Conservation (phyloP, 179 eudicot species). For the Actinidia chinensis region DNA sequence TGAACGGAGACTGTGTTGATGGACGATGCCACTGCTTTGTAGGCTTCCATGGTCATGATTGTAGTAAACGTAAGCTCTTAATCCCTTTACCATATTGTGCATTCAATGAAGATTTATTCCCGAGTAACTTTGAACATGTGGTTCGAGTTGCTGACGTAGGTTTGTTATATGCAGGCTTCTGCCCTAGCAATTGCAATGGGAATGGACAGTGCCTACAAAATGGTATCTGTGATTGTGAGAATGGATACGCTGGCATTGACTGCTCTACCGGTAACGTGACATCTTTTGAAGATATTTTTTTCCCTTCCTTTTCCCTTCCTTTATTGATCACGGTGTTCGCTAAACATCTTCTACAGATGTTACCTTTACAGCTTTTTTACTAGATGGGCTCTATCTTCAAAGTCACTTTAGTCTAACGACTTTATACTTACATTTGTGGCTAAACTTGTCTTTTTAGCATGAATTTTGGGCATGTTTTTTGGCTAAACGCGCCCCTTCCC, state of each 20-base stretch:
- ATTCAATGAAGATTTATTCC: too few species aligned
- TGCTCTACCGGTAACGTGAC: slow-evolving; percentile 79
- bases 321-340: neutral
- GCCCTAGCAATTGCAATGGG: slow-evolving; percentile 73
- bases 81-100: neutral
- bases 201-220: slow-evolving; percentile 72
- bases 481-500: too few species aligned
- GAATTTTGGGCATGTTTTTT: neutral
- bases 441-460: neutral
- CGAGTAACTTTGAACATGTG: neutral
- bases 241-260: slow-evolving; percentile 84
- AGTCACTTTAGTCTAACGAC: neutral
- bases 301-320: neutral
- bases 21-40: slow-evolving; percentile 81
- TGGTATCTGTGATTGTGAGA: slow-evolving; percentile 72
- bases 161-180: slow-evolving; percentile 55
- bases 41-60: slow-evolving; percentile 82
- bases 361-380: too few species aligned
- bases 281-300: neutral
- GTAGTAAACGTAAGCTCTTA: slow-evolving; percentile 68
- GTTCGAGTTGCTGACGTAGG: slow-evolving; percentile 14
- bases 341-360: neutral
- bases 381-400: neutral
- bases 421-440: neutral
- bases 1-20: slow-evolving; percentile 84